Evolutionary conservation across 177 flowering plant genomes (phyloP).

Genomic region (Telopea speciosissima): DNA sequence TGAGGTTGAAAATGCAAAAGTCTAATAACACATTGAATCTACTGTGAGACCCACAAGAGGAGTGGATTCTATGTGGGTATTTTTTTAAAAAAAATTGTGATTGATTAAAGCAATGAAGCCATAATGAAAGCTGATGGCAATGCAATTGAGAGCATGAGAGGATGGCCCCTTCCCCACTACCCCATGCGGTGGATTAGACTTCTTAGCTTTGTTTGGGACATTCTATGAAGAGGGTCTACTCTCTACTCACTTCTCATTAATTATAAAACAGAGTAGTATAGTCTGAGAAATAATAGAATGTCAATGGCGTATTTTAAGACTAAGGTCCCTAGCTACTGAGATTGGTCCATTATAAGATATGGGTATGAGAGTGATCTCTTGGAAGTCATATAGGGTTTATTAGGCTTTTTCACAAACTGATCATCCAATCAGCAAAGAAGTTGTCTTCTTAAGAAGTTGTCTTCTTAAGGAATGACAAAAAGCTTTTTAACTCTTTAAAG

Average conservation of each 20-base stretch:
- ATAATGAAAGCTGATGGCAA: neutral
- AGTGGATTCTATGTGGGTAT: too few species aligned
- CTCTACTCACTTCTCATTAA: neutral
- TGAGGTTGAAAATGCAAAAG: too few species aligned
- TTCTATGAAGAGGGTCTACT: neutral
- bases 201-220: constrained; percentile 4
- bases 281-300: too few species aligned
- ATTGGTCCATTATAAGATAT: too few species aligned
- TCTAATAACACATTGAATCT: too few species aligned
- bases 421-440: too few species aligned
- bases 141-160: constrained; percentile 1
- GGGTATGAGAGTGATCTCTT: too few species aligned
- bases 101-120: constrained; percentile 3
- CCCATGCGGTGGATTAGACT: constrained; percentile 1
- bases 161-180: constrained; percentile 12
- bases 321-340: too few species aligned
- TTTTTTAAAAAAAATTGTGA: too few species aligned
- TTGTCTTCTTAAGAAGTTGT: neutral
- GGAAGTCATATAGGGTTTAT: too few species aligned
- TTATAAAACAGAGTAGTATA: neutral
- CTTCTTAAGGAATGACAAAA: neutral
- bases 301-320: too few species aligned
- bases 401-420: neutral
- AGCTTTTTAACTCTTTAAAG: neutral
- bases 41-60: too few species aligned